phyloP scores from a whole-genome alignment of 257 asterid species.

The Cynanchum wilfordii region DNA sequence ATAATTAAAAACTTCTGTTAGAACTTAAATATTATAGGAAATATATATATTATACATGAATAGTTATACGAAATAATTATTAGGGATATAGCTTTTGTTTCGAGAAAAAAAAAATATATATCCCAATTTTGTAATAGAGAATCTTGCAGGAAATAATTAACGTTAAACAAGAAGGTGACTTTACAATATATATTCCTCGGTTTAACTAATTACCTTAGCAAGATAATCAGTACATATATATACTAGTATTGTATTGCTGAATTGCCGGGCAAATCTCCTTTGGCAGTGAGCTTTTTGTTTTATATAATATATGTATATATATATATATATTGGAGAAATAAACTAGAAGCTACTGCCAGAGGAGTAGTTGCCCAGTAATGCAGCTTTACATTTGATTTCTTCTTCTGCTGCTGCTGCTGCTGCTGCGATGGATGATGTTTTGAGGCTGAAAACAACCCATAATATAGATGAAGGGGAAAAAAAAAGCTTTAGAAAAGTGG shows the following conservation, averaged over 20 bases:
- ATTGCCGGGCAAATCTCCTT: conserved; percentile 16
- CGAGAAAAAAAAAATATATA: too few relatives aligned
- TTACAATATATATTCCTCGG: not conserved
- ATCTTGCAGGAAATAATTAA: too few relatives aligned
- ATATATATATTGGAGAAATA: too few relatives aligned
- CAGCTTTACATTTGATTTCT: conserved; percentile 17
- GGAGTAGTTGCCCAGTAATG: conserved; percentile 48
- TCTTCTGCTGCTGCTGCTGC: not conserved
- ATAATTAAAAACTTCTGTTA: too few relatives aligned
- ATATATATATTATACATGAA: too few relatives aligned
- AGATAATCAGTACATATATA: not conserved
- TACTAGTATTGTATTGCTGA: not conserved
- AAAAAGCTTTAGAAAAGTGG: not conserved
- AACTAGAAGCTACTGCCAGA: conserved; percentile 10
- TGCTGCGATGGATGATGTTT: not conserved
- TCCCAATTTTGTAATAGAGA: too few relatives aligned
- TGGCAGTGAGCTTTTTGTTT: conserved; percentile 6
- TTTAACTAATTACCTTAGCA: not conserved
- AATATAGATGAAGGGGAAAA: not conserved
- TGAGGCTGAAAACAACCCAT: too few relatives aligned
- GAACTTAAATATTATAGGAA: too few relatives aligned
- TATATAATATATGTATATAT: too few relatives aligned
- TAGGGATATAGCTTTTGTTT: too few relatives aligned
- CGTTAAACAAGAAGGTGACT: too few relatives aligned
- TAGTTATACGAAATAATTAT: too few relatives aligned